Evolutionary conservation across 2,329 filamentous ascomycete species (phyloP).

Genomic region (Fusarium cicatricum): DNA sequence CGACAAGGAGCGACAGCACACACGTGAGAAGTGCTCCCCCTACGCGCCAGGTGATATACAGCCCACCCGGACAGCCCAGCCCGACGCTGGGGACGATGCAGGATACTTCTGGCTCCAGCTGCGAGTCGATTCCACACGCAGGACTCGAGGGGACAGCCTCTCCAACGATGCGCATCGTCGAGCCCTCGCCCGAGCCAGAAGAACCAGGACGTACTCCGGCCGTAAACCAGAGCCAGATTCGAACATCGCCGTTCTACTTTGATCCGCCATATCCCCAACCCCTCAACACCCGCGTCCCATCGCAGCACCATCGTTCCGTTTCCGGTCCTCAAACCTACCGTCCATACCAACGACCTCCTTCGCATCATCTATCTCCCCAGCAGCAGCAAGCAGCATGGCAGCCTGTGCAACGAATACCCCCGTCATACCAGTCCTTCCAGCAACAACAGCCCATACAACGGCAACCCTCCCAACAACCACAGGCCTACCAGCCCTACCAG

Average conservation of each 20-base stretch:
- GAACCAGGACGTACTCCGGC: constrained; percentile 29
- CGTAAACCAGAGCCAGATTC: constrained; percentile 11
- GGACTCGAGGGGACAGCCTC: constrained; percentile 40
- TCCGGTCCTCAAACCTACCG: constrained; percentile 23
- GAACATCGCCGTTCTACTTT: constrained; percentile 35
- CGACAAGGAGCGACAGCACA: background rate
- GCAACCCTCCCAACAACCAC: constrained; percentile 30
- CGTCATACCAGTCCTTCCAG: constrained; percentile 36
- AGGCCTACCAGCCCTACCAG: constrained; percentile 16
- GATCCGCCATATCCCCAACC: constrained; percentile 38
- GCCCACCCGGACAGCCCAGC: constrained; percentile 52
- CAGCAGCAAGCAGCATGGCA: constrained; percentile 31
- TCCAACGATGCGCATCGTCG: constrained; percentile 50
- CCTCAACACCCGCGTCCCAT: constrained; percentile 21
- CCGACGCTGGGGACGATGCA: constrained; percentile 52
- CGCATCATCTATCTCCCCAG: constrained; percentile 25
- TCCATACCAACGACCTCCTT: constrained; percentile 28
- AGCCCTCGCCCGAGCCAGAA: constrained; percentile 46
- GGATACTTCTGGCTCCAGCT: constrained; percentile 15
- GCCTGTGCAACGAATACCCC: constrained; percentile 19
- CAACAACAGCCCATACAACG: background rate
- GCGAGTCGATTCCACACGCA: constrained; percentile 29
- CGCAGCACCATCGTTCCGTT: constrained; percentile 28
- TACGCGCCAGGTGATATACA: constrained; percentile 44
- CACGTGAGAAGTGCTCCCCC: constrained; percentile 45